Percentiles rank a stretch among this genome's conserved stretches.
These are phyloP conservation scores for Linnemannia exigua DNA, from an alignment of 192 early-diverging fungal genomes.

Conservation along the genomic window DNA sequence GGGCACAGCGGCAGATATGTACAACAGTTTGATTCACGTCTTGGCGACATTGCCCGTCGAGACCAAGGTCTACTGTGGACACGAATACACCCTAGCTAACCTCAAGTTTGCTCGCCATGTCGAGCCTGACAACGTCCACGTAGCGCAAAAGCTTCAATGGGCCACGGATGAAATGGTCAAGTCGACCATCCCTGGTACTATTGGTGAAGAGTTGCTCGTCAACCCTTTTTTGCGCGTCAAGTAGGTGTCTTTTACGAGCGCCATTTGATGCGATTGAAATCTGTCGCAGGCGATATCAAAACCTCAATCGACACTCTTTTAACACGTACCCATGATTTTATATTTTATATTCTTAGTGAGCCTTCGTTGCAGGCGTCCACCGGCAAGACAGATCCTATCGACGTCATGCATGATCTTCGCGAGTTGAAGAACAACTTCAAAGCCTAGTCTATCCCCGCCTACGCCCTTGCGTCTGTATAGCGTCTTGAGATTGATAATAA, in stretches of 20 bases:
- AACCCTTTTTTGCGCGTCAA: slow-evolving; percentile 94
- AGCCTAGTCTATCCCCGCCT: no score
- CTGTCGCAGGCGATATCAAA: no score
- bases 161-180: slow-evolving; percentile 59
- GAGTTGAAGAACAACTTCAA: slow-evolving; percentile 84
- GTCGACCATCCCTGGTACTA: slow-evolving; percentile 88
- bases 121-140: slow-evolving; percentile 81
- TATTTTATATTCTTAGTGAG: slow-evolving; percentile 25
- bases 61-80: slow-evolving; percentile 92
- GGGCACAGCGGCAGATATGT: slow-evolving; percentile 88
- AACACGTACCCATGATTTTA: no score
- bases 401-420: slow-evolving; percentile 83
- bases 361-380: slow-evolving; percentile 69
- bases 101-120: slow-evolving; percentile 82
- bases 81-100: slow-evolving; percentile 91
- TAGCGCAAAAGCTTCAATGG: slow-evolving; percentile 78
- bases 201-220: slow-evolving; percentile 86
- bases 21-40: slow-evolving; percentile 77
- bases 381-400: slow-evolving; percentile 74
- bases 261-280: neutral
- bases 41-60: slow-evolving; percentile 80
- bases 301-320: no score
- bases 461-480: no score
- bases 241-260: slow-evolving; percentile 27
- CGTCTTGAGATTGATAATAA: no score